Conservation (phyloP, 2,329 filamentous ascomycete genomes). For the Cladosporium sp. region DNA sequence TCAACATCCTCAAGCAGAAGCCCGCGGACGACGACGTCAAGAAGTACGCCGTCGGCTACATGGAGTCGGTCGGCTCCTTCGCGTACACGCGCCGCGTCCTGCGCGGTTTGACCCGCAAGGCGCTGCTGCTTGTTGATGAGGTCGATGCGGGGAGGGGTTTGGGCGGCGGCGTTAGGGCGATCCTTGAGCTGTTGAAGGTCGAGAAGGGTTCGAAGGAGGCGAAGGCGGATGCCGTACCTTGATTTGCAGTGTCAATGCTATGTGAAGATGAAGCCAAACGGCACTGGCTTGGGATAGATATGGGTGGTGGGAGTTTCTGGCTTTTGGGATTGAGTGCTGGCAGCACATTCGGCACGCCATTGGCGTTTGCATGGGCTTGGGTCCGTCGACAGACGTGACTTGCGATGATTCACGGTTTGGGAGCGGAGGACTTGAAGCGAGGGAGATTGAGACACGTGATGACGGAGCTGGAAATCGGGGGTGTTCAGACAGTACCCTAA, state of each 20-base stretch:
- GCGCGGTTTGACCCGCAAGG: conserved; percentile 38
- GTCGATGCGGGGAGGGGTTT: conserved; percentile 33
- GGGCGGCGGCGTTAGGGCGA: conserved; percentile 33
- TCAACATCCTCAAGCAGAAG: conserved; percentile 90
- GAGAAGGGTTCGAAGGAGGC: conserved; percentile 16
- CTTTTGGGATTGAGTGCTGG: too few species aligned
- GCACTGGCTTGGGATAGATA: too few species aligned
- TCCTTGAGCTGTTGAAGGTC: conserved; percentile 36
- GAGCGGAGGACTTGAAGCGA: too few species aligned
- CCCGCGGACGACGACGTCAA: conserved; percentile 83
- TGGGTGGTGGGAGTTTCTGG: too few species aligned
- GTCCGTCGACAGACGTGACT: conserved; percentile 7
- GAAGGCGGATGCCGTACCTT: conserved; percentile 8
- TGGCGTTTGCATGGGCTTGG: neutral
- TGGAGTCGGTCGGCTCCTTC: conserved; percentile 86
- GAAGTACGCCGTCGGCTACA: conserved; percentile 81
- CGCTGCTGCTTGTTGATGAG: conserved; percentile 37
- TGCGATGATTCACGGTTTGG: neutral
- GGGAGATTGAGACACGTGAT: neutral
- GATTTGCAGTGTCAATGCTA: neutral
- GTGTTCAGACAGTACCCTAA: conserved; percentile 2
- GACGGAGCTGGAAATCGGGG: neutral
- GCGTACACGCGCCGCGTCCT: conserved; percentile 67
- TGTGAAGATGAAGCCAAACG: too few species aligned
- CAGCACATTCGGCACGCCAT: neutral